Percentiles rank a stretch among this genome's conserved stretches.
Conservation (phyloP, 2,329 filamentous ascomycete species). For the Calonectria honghensis region DNA sequence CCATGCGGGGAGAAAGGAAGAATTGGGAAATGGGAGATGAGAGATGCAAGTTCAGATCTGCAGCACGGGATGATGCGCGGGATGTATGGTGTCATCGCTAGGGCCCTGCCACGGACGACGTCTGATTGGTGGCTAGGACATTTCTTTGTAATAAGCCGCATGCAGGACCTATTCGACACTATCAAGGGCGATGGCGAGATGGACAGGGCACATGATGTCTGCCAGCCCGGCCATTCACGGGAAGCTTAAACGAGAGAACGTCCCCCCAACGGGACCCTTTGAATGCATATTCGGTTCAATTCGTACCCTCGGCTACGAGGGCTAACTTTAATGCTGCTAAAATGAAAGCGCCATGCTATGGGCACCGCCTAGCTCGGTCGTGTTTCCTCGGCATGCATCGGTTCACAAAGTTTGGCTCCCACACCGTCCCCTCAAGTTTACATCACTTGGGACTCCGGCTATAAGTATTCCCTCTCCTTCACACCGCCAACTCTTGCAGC, state of each 20-base stretch:
- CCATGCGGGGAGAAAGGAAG: constrained; percentile 22
- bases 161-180: constrained; percentile 21
- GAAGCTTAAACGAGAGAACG: constrained; percentile 4
- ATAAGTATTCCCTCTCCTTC: constrained; percentile 30
- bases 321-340: constrained; percentile 32
- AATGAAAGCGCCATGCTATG: constrained; percentile 35
- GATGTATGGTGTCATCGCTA: constrained; percentile 47
- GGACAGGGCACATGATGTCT: constrained; percentile 28
- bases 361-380: constrained; percentile 21
- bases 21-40: neutral
- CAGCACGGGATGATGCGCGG: constrained; percentile 38
- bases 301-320: constrained; percentile 29
- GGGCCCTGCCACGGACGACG: neutral
- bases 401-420: constrained; percentile 19
- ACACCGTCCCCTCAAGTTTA: constrained; percentile 14
- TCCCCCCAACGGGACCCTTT: neutral
- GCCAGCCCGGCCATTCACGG: constrained; percentile 23
- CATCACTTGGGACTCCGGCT: constrained; percentile 22
- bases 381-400: constrained; percentile 10
- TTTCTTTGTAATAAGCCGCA: constrained; percentile 40
- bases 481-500: constrained; percentile 24
- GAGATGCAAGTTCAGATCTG: constrained; percentile 42
- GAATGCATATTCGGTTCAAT: constrained; percentile 33
- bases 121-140: constrained; percentile 41
- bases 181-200: constrained; percentile 50